Base-by-base conservation (phyloP, 2,329 filamentous ascomycete species). In the Microsporum audouinii region DNA sequence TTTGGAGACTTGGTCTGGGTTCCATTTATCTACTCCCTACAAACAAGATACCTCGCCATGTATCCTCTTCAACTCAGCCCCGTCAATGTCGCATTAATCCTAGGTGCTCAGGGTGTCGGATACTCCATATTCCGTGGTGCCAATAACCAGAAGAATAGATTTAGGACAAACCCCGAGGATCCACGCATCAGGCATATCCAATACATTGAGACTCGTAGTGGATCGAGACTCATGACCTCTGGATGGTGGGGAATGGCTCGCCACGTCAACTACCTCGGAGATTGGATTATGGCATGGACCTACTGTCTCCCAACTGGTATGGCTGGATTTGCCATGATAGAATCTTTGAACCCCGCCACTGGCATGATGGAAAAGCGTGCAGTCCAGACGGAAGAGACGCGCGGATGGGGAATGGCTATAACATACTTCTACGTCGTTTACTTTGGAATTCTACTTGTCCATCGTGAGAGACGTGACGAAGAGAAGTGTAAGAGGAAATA, bases 351-450 rank as follows among this genome's bases (percentile, higher is more conserved):
- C 31, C 73, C 74, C 5, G 68, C 75, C 38, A 78, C 86, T 17
- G 78, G 82, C 2, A 82, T 86, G 67, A 81, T 91, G 1, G 79
- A 90, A 12, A 86, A 85, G 60, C 88, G 86, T 39, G 84, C 88
- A 66, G 84, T 92, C 5, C 80, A 91, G 23, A 86, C 86, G 34
- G 87, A 86, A 2, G 84, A 85, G 31, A 86, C 88, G 36, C 84
- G 82, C 67, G 91, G 90, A 27, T 95, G 88, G 83, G 91, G 88
- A 55, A 91, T 91, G 75, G 78, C 91, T 53, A 83, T 96, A 66
- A 96, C 91, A 0, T 97, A 96, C 78, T 96, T 96, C 72, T 97
- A 95, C 77, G 81, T 96, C 67, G 69, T 95, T 5, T 97, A 96
- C 78, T 96, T 97, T 77, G 91, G 86, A 2, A 77, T 95, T 10